Base-by-base conservation (phyloP, 2,329 filamentous ascomycete species). In the Ramularia collo-cygni region DNA sequence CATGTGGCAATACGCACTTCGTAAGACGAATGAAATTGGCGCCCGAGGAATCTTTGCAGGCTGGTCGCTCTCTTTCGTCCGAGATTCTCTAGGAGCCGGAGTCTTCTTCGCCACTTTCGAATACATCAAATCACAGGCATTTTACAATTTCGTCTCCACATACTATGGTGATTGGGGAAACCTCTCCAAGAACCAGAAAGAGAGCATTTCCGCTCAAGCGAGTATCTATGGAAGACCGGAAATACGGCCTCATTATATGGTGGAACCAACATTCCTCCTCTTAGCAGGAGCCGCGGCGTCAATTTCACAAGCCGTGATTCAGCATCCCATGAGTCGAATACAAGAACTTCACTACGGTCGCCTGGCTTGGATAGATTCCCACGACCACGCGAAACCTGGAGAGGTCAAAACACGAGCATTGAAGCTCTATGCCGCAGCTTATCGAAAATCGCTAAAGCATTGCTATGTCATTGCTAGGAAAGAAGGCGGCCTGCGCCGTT, bases 91-190 rank as follows among this genome's bases (percentile, higher is more conserved):
- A 4, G 83, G 83, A 9, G 77, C 75, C 38, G 83, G 79, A 26
- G 62, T 84, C 13, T 86, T 86, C 70, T 89, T 89, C 62, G 76
- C 75, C 52, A 76, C 75, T 0, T 88, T 89, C 48, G 84, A 89
- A 63, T 84, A 78, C 34, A 67, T 87, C 55, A 88, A 88, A 59
- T 80, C 78, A 8, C 83, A 88, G 57, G 71, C 72, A 9, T 81
- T 85, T 63, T 86, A 86, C 61, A 67, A 67, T 31, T 88, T 83
- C 55, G 75, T 88, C 21, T 75, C 73, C 10, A 79, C 75, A 66
- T 85, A 80, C 57, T 88, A 88, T 50, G 76, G 79, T 6, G 46
- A 50, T 6, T 60, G 53, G 43, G 53, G 50, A 17, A 53, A 57
- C 9, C 47, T 62, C 3, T 59, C 57, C 3, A 53, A 68, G 32